These are phyloP conservation scores for Lobosporangium transversale DNA, from an alignment of 192 early-diverging fungal genomes.

Conservation along the genomic window DNA sequence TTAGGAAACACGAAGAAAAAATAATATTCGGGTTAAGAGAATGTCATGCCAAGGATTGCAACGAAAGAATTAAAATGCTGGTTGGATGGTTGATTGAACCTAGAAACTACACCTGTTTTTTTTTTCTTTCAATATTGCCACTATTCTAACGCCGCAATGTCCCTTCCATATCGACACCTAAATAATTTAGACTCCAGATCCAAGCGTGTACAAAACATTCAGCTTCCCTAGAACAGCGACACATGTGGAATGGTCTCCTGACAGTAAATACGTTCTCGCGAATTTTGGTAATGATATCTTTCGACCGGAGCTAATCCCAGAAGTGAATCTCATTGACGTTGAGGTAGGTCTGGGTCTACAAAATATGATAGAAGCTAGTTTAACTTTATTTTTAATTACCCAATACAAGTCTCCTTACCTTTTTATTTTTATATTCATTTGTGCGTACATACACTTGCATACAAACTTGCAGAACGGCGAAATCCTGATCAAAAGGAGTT, in stretches of 20 bases:
- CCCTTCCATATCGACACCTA: not conserved
- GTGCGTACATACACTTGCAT: no score
- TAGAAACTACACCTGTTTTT: no score
- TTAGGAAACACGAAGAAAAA: no score
- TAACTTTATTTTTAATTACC: no score
- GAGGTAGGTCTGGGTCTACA: no score
- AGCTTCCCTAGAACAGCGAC: constrained; percentile 11
- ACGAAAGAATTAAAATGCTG: no score
- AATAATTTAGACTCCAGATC: constrained; percentile 20
- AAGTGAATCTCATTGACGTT: constrained; percentile 10
- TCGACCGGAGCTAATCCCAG: not conserved
- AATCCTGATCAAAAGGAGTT: not conserved
- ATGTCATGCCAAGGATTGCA: no score
- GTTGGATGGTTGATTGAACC: no score
- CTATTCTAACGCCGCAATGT: not conserved
- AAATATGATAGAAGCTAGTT: no score
- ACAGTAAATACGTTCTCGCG: constrained; percentile 18
- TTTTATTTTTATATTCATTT: no score
- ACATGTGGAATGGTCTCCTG: constrained; percentile 28
- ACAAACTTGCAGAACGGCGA: constrained; percentile 24
- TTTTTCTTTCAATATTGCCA: not conserved
- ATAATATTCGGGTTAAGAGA: no score
- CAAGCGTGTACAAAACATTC: constrained; percentile 18
- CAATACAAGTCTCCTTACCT: no score
- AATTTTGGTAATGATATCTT: constrained; percentile 8